A percentile compares a stretch with the other conserved stretches of the same genome.
Conservation (phyloP, 202 grass and related monocot genomes). For the Eragrostis tef region DNA sequence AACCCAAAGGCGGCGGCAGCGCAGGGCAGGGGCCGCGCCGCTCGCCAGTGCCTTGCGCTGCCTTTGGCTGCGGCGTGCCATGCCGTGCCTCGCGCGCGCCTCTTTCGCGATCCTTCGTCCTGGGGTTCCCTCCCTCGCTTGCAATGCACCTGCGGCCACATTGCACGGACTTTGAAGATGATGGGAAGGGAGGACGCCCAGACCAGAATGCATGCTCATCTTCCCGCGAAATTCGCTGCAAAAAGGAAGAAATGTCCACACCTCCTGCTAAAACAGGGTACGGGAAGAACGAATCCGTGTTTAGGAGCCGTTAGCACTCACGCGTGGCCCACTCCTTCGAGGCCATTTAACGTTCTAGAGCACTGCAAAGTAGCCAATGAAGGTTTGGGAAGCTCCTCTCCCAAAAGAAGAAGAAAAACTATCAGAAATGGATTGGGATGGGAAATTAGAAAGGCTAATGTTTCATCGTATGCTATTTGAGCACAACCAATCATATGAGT, state of each 20-base stretch:
- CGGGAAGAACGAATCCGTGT: no score
- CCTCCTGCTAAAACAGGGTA: no score
- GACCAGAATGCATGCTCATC: not conserved
- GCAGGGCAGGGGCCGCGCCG: not conserved
- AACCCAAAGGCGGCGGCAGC: not conserved
- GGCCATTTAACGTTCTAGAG: no score
- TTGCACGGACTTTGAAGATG: conserved; percentile 50
- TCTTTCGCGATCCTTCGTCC: not conserved
- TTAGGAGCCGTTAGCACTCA: no score
- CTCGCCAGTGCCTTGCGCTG: not conserved
- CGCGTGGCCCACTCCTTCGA: no score
- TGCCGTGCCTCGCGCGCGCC: not conserved
- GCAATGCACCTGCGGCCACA: not conserved
- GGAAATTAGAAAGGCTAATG: no score
- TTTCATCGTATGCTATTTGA: no score
- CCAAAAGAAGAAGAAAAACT: no score
- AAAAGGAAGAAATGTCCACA: not conserved
- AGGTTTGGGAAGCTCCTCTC: no score
- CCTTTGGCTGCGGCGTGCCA: not conserved
- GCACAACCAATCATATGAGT: no score
- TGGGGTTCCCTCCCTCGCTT: not conserved
- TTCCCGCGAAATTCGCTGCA: not conserved
- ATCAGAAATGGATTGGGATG: no score
- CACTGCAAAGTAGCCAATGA: no score
- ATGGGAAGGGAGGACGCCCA: not conserved